phyloP scores from a whole-genome alignment of 2,329 filamentous ascomycete species.

The Curvularia spicifera region DNA sequence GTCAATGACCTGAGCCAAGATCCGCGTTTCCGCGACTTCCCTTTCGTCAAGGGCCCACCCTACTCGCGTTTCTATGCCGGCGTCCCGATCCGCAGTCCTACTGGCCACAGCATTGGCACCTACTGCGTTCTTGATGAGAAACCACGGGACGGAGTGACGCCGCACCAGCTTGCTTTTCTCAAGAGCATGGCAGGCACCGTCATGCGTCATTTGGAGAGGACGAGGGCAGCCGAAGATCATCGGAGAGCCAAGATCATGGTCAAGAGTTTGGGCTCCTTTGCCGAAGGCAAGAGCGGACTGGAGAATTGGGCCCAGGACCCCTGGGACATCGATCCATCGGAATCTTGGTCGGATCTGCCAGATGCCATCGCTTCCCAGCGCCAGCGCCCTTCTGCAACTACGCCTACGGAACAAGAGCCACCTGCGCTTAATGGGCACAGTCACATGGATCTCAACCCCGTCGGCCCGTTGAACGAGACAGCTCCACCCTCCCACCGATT shows the following conservation, averaged over 20 bases:
- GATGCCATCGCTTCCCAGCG: constrained; percentile 28
- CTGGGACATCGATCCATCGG: constrained; percentile 33
- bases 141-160: constrained; percentile 59
- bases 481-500: constrained; percentile 16
- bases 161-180: constrained; percentile 61
- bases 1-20: constrained; percentile 44
- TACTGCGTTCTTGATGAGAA: constrained; percentile 66
- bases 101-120: constrained; percentile 64
- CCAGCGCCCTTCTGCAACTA: constrained; percentile 25
- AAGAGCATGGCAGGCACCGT: constrained; percentile 62
- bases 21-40: constrained; percentile 49
- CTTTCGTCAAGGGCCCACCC: constrained; percentile 43
- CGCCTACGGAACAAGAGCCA: constrained; percentile 18
- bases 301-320: constrained; percentile 46
- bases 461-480: constrained; percentile 22
- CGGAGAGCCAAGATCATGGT: constrained; percentile 62
- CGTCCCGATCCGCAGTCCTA: constrained; percentile 66
- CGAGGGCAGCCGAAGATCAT: constrained; percentile 59
- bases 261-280: constrained; percentile 50
- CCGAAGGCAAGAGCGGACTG: constrained; percentile 44
- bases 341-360: constrained; percentile 14
- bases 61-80: constrained; percentile 60
- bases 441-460: constrained; percentile 31
- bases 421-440: constrained; percentile 24
- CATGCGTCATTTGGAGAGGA: constrained; percentile 67